Evolutionary conservation across 2,329 filamentous ascomycete genomes (phyloP), one percentile per base, ranked within the genome.

Genomic region (Fusarium sp.): DNA sequence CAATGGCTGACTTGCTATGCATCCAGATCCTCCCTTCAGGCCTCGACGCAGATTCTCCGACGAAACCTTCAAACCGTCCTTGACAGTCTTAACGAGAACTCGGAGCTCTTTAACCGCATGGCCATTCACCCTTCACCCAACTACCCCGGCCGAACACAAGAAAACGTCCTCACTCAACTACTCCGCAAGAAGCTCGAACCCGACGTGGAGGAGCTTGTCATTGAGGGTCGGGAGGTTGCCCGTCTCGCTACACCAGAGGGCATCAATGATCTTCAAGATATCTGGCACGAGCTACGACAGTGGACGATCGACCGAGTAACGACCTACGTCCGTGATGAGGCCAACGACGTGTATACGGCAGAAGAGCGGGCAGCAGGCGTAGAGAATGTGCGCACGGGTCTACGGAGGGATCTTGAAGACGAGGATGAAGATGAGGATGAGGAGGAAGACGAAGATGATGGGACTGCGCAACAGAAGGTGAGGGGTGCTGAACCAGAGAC

Each of bases 181-280:
- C 85, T 97, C 35, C 92, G 94, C 42, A 97, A 96, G 83, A 96
- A 96, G 80, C 87, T 95, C 57, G 94, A 96, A 74, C 93, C 94
- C 0, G 87, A 90, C 27, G 91, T 95, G 20, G 93, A 95, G 79
- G 90, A 91, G 65, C 92, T 92, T 83, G 91, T 96, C 29, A 88
- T 90, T 24, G 85, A 90, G 60, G 92, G 91, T 1, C 88, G 89
- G 38, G 85, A 85, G 66, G 84, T 84, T 31, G 85, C 85, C 14
- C 79, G 76, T 17, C 73, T 79, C 29, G 80, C 79, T 6, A 86
- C 68, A 76, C 84, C 85, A 2, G 87, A 91, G 60, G 84, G 84
- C 31, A 71, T 84, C 16, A 78, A 77, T 2, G 76, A 76, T 31
- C 81, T 92, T 42, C 84, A 87, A 60, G 86, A 87, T 51, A 82